Percentiles rank a stretch among this genome's conserved stretches.
Conservation (phyloP, 2,329 filamentous ascomycete genomes). For the Berkeleyomyces rouxiae region DNA sequence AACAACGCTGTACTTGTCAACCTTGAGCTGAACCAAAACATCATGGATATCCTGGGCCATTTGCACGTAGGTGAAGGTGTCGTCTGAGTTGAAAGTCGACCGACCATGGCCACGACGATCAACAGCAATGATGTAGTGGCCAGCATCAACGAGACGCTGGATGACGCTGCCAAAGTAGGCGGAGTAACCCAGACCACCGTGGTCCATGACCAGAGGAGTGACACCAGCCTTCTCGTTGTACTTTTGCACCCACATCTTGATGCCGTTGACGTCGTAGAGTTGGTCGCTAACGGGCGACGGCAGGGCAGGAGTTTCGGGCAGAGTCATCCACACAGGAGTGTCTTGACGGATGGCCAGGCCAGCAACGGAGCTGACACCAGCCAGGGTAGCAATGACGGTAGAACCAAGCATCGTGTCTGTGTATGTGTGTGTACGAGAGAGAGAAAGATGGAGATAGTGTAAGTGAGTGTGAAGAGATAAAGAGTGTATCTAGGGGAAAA, state of each 20-base stretch:
- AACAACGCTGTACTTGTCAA: conserved; percentile 21
- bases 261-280: conserved; percentile 22
- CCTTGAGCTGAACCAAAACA: conserved; percentile 19
- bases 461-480: neutral
- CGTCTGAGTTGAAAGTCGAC: conserved; percentile 21
- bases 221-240: conserved; percentile 23
- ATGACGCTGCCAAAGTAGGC: conserved; percentile 26
- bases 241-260: conserved; percentile 26
- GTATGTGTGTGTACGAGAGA: neutral
- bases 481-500: neutral
- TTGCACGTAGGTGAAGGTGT: conserved; percentile 24
- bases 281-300: conserved; percentile 21
- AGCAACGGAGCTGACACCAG: neutral
- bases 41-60: conserved; percentile 23
- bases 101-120: conserved; percentile 28
- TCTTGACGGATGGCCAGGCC: conserved; percentile 17
- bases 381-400: conserved; percentile 4
- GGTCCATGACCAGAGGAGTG: conserved; percentile 24
- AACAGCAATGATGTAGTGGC: conserved; percentile 24
- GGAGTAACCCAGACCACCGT: conserved; percentile 27
- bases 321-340: conserved; percentile 20
- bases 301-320: conserved; percentile 24
- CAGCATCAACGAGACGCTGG: conserved; percentile 19
- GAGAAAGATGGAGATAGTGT: neutral
- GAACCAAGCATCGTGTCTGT: conserved; percentile 2